Evolutionary conservation across 345 rosid genomes (phyloP).

Genomic region (Eutrema yunnanense): DNA sequence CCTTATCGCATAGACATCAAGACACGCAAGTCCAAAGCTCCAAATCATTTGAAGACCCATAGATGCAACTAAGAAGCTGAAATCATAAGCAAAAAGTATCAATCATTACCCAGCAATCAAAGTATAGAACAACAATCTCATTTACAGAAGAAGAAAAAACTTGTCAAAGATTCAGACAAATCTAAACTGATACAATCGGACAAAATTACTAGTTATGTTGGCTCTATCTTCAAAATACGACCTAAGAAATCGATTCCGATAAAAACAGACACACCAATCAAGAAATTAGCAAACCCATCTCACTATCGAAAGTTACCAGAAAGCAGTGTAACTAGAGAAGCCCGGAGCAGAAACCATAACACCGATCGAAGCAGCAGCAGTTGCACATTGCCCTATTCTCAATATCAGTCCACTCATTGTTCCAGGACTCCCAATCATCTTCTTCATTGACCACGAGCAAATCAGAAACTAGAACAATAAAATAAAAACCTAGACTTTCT

Average conservation of each 20-base stretch:
- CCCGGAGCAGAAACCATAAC: slow-evolving; percentile 65
- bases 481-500: not conserved
- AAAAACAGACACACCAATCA: not conserved
- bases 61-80: slow-evolving; percentile 89
- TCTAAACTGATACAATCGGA: not conserved
- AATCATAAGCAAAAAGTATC: slow-evolving; percentile 6
- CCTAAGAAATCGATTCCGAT: not conserved
- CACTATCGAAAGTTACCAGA: slow-evolving; percentile 46
- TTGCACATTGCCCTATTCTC: slow-evolving; percentile 64
- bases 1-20: slow-evolving; percentile 72
- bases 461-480: not conserved
- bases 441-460: slow-evolving; percentile 43
- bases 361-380: slow-evolving; percentile 71
- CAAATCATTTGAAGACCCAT: slow-evolving; percentile 94
- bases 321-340: slow-evolving; percentile 79
- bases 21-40: slow-evolving; percentile 98
- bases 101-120: not conserved
- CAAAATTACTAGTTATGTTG: not conserved
- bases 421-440: slow-evolving; percentile 79
- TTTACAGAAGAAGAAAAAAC: not conserved
- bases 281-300: not conserved
- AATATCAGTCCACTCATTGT: slow-evolving; percentile 62
- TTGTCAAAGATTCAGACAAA: not conserved
- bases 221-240: not conserved
- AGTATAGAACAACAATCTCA: not conserved